Conservation (phyloP, 257 asterid genomes). For the Plectranthus barbatus region DNA sequence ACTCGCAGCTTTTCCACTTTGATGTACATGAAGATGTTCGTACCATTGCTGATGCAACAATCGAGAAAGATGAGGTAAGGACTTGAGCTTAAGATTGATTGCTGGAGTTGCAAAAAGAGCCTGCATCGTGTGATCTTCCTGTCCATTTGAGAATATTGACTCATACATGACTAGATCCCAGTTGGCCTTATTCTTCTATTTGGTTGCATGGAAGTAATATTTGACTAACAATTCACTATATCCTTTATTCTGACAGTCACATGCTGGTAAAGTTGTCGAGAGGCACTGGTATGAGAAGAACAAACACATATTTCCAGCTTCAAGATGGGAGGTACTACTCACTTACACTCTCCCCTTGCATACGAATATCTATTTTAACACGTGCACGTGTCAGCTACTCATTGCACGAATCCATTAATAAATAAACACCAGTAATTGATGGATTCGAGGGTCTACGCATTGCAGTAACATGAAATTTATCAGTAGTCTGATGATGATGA, state of each 20-base stretch:
- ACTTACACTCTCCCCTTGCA: neutral
- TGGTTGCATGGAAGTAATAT: neutral
- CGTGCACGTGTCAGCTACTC: neutral
- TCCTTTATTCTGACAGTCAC: conserved; percentile 51
- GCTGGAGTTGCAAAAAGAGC: neutral
- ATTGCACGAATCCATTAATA: too few relatives aligned
- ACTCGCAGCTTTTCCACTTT: conserved; percentile 85
- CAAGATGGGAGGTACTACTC: conserved; percentile 90
- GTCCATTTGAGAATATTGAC: neutral
- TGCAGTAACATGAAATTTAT: too few relatives aligned
- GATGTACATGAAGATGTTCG: conserved; percentile 99
- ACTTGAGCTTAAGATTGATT: neutral
- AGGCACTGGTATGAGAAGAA: conserved; percentile 99
- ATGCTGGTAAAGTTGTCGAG: conserved; percentile 99
- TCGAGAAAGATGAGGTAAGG: conserved; percentile 96
- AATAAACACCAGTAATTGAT: too few relatives aligned
- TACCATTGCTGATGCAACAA: conserved; percentile 88
- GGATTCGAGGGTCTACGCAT: too few relatives aligned
- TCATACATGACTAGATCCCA: neutral
- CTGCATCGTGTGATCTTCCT: neutral
- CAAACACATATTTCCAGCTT: conserved; percentile 97
- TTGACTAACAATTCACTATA: neutral
- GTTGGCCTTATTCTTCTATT: neutral
- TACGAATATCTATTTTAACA: neutral
- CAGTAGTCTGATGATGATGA: too few relatives aligned